phyloP scores from a whole-genome alignment of 2,329 filamentous ascomycete species.

The Lizonia empirigonia region DNA sequence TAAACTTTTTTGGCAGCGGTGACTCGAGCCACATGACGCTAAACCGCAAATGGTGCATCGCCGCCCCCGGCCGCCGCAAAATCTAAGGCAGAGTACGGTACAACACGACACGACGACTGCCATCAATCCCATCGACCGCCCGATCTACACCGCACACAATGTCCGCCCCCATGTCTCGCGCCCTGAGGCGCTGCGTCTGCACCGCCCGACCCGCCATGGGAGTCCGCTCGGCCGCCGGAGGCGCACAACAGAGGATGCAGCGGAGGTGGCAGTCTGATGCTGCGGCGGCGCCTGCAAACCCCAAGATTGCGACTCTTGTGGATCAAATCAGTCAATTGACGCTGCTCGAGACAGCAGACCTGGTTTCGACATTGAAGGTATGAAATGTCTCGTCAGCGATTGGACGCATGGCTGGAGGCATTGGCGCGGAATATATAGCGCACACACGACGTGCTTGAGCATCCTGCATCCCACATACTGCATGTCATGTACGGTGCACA shows the following conservation, averaged over 20 bases:
- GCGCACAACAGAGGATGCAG: conserved; percentile 50
- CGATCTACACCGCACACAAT: conserved; percentile 41
- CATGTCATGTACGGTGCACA: neutral
- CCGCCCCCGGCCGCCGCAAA: conserved; percentile 43
- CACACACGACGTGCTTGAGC: too few relatives aligned
- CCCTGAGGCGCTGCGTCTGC: conserved; percentile 53
- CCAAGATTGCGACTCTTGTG: conserved; percentile 93
- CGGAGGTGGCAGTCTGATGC: conserved; percentile 88
- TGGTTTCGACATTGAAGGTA: conserved; percentile 96
- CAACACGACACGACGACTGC: conserved; percentile 22
- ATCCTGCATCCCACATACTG: too few relatives aligned
- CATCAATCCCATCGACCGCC: conserved; percentile 24
- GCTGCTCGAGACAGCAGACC: conserved; percentile 92
- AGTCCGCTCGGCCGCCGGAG: conserved; percentile 41
- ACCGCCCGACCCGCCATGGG: conserved; percentile 32
- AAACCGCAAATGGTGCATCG: conserved; percentile 24
- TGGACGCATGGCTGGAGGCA: neutral
- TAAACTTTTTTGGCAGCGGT: conserved; percentile 29
- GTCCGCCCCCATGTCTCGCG: conserved; percentile 53
- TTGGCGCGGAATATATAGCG: too few relatives aligned
- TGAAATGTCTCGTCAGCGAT: conserved; percentile 4
- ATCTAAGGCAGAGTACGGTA: conserved; percentile 30
- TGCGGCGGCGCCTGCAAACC: conserved; percentile 68
- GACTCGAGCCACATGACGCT: conserved; percentile 26
- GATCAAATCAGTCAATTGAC: conserved; percentile 99